These are phyloP conservation scores for Globisporangium apiculatum DNA, from an alignment of 352 stramenopile genomes.

Conservation along the genomic window DNA sequence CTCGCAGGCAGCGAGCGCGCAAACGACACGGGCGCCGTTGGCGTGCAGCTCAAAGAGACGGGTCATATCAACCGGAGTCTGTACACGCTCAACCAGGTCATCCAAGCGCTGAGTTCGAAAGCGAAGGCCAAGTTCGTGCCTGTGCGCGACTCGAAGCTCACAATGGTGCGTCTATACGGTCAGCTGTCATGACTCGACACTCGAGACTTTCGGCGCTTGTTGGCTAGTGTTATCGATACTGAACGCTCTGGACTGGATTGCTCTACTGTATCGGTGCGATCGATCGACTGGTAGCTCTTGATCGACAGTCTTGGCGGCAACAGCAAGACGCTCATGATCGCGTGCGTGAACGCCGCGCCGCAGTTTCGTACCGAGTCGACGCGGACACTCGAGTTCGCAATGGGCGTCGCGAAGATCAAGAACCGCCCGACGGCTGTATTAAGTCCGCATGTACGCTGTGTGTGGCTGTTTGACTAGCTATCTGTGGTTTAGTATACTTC, in stretches of 20 bases:
- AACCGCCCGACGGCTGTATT: conserved; percentile 57
- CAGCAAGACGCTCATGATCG: conserved; percentile 76
- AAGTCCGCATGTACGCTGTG: conserved; percentile 40
- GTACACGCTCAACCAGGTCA: conserved; percentile 70
- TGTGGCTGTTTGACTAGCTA: too few relatives aligned
- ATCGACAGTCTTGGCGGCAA: conserved; percentile 66
- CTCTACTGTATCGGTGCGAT: background rate
- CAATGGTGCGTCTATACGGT: conserved; percentile 25
- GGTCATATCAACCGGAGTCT: conserved; percentile 79
- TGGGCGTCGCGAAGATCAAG: conserved; percentile 77
- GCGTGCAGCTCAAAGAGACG: conserved; percentile 60
- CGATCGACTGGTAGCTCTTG: conserved; percentile 27
- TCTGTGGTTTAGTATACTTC: background rate
- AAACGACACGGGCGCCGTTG: conserved; percentile 52
- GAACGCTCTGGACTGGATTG: background rate
- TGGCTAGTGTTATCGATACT: too few relatives aligned
- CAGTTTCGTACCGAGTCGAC: conserved; percentile 56
- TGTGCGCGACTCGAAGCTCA: conserved; percentile 67
- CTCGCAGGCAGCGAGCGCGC: conserved; percentile 60
- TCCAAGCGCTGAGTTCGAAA: conserved; percentile 57
- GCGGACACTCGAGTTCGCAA: conserved; percentile 70
- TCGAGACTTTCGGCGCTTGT: too few relatives aligned
- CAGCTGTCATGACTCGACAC: too few relatives aligned
- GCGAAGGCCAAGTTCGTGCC: conserved; percentile 55
- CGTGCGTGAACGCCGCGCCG: conserved; percentile 53